Evolutionary conservation across 2,329 filamentous ascomycete genomes (phyloP).

Genomic region (Tolypocladium endophyticum): DNA sequence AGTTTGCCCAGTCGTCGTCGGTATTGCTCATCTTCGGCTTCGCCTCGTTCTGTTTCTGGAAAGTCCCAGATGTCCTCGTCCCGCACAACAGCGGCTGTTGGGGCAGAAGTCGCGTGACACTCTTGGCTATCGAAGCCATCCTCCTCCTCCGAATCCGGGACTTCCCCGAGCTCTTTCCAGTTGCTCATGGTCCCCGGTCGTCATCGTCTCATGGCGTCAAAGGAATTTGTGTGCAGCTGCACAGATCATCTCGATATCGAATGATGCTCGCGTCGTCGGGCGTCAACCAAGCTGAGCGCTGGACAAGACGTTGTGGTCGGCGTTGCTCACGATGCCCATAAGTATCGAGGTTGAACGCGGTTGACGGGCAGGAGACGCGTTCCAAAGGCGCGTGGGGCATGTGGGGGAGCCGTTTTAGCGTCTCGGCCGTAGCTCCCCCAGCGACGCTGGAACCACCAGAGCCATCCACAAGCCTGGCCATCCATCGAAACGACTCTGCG

Average conservation of each 20-base stretch:
- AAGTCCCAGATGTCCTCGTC: constrained; percentile 24
- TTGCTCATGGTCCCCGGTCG: constrained; percentile 26
- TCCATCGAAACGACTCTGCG: not conserved
- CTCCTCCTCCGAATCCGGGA: constrained; percentile 41
- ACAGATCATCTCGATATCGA: not conserved
- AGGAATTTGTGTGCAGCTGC: not conserved
- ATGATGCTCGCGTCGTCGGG: not conserved
- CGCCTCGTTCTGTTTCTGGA: constrained; percentile 19
- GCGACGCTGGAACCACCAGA: not conserved
- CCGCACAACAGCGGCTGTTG: not conserved
- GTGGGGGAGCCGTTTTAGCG: not conserved
- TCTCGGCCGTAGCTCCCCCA: not conserved
- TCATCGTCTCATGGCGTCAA: constrained; percentile 14
- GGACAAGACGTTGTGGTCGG: not conserved
- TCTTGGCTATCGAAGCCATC: constrained; percentile 28
- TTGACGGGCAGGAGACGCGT: constrained; percentile 16
- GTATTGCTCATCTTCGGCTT: not conserved
- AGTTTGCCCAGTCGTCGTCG: not conserved
- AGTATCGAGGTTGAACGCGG: constrained; percentile 10
- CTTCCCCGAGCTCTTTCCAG: constrained; percentile 39
- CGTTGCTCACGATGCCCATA: not conserved
- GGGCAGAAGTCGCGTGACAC: not conserved
- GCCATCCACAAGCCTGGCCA: not conserved
- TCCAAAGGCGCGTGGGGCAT: constrained; percentile 4
- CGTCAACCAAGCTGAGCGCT: not conserved